Evolutionary conservation across 805 yeast species (phyloP).

Genomic region (Candida palmyrensis): DNA sequence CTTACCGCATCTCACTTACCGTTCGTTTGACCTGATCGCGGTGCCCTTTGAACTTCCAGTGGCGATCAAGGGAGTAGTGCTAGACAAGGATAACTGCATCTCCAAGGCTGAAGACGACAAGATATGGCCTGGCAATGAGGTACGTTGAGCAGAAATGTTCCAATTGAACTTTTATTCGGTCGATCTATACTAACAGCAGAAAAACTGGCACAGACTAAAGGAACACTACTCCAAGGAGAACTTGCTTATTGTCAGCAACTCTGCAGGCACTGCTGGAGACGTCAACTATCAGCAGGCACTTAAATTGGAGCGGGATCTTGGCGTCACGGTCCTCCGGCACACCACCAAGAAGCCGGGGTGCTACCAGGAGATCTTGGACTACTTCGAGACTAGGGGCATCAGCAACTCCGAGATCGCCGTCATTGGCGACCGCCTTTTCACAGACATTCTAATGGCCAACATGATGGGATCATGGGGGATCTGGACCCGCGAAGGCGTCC

Average conservation of each 20-base stretch:
- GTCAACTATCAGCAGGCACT: slow-evolving; percentile 52
- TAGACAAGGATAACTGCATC: slow-evolving; percentile 95
- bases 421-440: slow-evolving; percentile 86
- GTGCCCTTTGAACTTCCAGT: slow-evolving; percentile 43
- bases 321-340: slow-evolving; percentile 67
- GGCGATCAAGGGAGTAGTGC: slow-evolving; percentile 66
- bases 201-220: slow-evolving; percentile 50
- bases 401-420: slow-evolving; percentile 61
- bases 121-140: slow-evolving; percentile 70
- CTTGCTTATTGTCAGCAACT: slow-evolving; percentile 78
- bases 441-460: slow-evolving; percentile 92
- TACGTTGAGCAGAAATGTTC: slow-evolving; percentile 13
- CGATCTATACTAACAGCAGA: slow-evolving; percentile 21
- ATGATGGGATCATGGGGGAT: slow-evolving; percentile 82
- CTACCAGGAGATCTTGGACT: slow-evolving; percentile 56
- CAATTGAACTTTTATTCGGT: neutral
- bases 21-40: slow-evolving; percentile 56
- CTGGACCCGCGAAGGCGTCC: slow-evolving; percentile 82
- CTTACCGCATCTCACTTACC: slow-evolving; percentile 54
- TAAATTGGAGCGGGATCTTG: slow-evolving; percentile 56
- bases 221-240: slow-evolving; percentile 56
- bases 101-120: slow-evolving; percentile 76
- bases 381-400: slow-evolving; percentile 47
- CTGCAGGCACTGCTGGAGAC: slow-evolving; percentile 89
- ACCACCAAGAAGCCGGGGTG: slow-evolving; percentile 82